Evolutionary conservation across 192 early-diverging fungal species (phyloP), one percentile per base, ranked within the genome.

Genomic region (Backusella sp.): DNA sequence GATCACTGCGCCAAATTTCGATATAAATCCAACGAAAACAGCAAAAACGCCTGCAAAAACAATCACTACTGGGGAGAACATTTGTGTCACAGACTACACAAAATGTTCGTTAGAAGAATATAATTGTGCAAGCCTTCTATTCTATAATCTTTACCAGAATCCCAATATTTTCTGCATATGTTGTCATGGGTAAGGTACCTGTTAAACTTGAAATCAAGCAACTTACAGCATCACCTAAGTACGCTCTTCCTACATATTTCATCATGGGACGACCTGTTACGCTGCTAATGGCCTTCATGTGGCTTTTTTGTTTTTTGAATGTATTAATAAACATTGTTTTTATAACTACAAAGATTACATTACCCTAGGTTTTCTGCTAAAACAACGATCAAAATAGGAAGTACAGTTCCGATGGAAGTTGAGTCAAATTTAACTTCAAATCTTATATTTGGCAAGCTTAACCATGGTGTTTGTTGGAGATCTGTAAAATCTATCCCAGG

Each of bases 131-230:
- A 44, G 15, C 42, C 3, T 39, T 17, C 14, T 44, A 17, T 17
- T 15, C 8, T 41, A 11, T 11, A 44, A 44, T 15, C 9, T 15
- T 23, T 35, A 66, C 77, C 79, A 88, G 73, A 41, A 84, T 79
- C 39, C 85, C 87, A 76, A 89, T 90, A 70, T 89, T 89, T 52
- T 89, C 88, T 46, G 86, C 88, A 70, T 89, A 89, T 1, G 89
- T 89, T 17, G 88, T 90, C 35, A 83, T 72, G 28, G 86, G 88
- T n/a, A 84, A 67, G 0, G 82, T 77, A 32, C 88, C 88, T 66
- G 73, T 76, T 30, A 73, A 56, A 35, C 76, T 73, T 1, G 84
- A 52, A 5, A 89, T 32, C 7, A 88, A 83, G 5, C 80, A 83
- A 37, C 88, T 85, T 30, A 88, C 3, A 26, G 88, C 85, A 75